These are phyloP conservation scores for Polyporus tsugae DNA, from an alignment of 1,284 basidiomycete genomes.

Conservation along the genomic window DNA sequence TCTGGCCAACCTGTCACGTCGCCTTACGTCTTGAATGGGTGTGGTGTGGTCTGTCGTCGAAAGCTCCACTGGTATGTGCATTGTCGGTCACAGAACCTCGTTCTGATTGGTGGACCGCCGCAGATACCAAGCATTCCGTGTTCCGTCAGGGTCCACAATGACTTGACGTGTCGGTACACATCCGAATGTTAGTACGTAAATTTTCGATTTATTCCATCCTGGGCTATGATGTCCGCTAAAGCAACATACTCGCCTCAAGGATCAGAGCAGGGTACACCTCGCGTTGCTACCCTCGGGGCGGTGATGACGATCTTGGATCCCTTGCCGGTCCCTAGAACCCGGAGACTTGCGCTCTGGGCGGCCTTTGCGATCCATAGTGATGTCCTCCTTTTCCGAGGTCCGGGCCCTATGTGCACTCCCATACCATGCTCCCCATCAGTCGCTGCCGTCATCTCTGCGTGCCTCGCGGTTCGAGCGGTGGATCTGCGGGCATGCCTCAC, in stretches of 20 bases:
- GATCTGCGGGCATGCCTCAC: conserved; percentile 10
- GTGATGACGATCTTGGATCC: not conserved
- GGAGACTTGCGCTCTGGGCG: conserved; percentile 9
- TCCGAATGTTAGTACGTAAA: conserved; percentile 29
- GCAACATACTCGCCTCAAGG: conserved; percentile 25
- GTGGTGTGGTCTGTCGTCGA: not conserved
- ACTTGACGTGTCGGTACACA: conserved; percentile 3
- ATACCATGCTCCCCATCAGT: conserved; percentile 6
- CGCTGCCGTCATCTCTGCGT: conserved; percentile 9
- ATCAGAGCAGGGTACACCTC: conserved; percentile 28
- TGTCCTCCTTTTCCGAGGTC: not conserved
- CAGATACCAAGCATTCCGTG: not conserved
- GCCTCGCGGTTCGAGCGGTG: conserved; percentile 6
- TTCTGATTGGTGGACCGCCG: conserved; percentile 3
- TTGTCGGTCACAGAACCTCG: conserved; percentile 1
- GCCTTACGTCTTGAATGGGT: not conserved
- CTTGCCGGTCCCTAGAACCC: conserved; percentile 12
- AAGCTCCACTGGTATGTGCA: not conserved
- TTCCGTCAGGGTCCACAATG: not conserved
- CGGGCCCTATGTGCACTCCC: not conserved
- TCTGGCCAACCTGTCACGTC: not conserved
- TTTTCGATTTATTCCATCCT: not conserved
- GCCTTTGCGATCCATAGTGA: conserved; percentile 7
- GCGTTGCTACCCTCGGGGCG: conserved; percentile 22
- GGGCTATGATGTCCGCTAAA: conserved; percentile 13